Evolutionary conservation across 1,284 basidiomycete genomes (phyloP).

Genomic region (Cerioporus squamosus): DNA sequence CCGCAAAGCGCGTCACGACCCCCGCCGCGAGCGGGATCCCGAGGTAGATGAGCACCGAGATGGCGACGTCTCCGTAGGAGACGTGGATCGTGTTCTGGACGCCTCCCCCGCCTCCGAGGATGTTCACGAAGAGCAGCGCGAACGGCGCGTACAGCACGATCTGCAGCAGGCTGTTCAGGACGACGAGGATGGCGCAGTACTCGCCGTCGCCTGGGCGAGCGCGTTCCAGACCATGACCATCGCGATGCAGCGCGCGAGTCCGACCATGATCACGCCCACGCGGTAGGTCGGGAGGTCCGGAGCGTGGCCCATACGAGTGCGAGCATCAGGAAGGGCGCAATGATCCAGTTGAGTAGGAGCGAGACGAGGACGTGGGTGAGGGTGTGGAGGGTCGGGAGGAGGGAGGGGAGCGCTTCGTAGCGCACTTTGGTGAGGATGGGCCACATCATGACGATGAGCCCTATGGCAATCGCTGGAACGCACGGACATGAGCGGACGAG

Average conservation of each 20-base stretch:
- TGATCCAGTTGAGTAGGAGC: conserved; percentile 81
- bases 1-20: conserved; percentile 64
- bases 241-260: conserved; percentile 66
- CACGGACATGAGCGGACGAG: conserved; percentile 10
- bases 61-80: conserved; percentile 71
- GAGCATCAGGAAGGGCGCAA: conserved; percentile 84
- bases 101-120: conserved; percentile 55
- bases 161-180: conserved; percentile 70
- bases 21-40: conserved; percentile 75
- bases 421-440: conserved; percentile 82
- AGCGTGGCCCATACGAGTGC: conserved; percentile 85
- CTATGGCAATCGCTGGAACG: conserved; percentile 69
- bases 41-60: conserved; percentile 81
- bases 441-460: conserved; percentile 92
- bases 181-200: conserved; percentile 78
- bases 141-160: conserved; percentile 81
- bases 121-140: conserved; percentile 77
- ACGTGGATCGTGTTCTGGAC: conserved; percentile 49
- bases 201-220: conserved; percentile 74
- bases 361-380: conserved; percentile 80
- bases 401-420: conserved; percentile 69
- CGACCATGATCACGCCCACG: conserved; percentile 61
- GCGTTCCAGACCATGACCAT: conserved; percentile 90
- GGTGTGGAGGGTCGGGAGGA: conserved; percentile 59
- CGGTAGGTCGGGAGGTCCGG: conserved; percentile 70